phyloP scores from a whole-genome alignment of 2,329 filamentous ascomycete species.

The Akanthomyces uredinophilus region DNA sequence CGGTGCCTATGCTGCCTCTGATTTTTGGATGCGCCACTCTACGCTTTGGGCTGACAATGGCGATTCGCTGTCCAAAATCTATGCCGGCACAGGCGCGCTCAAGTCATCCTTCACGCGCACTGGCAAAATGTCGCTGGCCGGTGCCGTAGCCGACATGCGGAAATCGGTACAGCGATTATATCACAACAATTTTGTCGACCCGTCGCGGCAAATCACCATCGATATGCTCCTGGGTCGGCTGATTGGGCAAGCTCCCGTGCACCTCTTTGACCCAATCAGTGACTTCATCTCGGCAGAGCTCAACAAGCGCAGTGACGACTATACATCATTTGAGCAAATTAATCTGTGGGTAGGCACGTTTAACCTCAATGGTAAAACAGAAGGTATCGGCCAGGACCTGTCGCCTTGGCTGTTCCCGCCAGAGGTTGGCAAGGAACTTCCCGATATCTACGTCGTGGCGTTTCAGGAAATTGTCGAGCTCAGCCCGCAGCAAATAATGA shows the following conservation, averaged over 20 bases:
- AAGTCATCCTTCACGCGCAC: constrained; percentile 93
- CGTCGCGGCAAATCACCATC: constrained; percentile 87
- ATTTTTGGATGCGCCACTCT: constrained; percentile 90
- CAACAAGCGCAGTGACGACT: constrained; percentile 62
- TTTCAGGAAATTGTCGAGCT: constrained; percentile 99
- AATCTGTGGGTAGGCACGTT: constrained; percentile 85
- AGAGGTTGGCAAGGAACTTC: constrained; percentile 53
- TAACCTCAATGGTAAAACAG: constrained; percentile 85
- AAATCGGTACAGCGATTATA: constrained; percentile 93
- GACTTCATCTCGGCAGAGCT: constrained; percentile 81
- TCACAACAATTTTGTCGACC: constrained; percentile 97
- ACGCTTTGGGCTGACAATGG: constrained; percentile 97
- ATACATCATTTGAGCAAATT: constrained; percentile 67
- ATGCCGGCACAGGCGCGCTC: constrained; percentile 90
- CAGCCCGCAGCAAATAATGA: constrained; percentile 98
- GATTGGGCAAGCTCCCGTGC: constrained; percentile 76
- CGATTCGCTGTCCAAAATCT: constrained; percentile 88
- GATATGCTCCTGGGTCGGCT: constrained; percentile 84
- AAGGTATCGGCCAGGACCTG: constrained; percentile 73
- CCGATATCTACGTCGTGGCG: constrained; percentile 82
- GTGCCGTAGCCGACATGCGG: constrained; percentile 87
- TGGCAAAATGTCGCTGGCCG: constrained; percentile 93
- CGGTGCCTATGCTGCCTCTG: constrained; percentile 61
- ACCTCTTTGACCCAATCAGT: constrained; percentile 90
- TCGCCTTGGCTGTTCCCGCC: constrained; percentile 78